Evolutionary conservation across 2,329 filamentous ascomycete species (phyloP), one percentile per base, ranked within the genome.

Genomic region (Aspergillus pseudoviridinutans): DNA sequence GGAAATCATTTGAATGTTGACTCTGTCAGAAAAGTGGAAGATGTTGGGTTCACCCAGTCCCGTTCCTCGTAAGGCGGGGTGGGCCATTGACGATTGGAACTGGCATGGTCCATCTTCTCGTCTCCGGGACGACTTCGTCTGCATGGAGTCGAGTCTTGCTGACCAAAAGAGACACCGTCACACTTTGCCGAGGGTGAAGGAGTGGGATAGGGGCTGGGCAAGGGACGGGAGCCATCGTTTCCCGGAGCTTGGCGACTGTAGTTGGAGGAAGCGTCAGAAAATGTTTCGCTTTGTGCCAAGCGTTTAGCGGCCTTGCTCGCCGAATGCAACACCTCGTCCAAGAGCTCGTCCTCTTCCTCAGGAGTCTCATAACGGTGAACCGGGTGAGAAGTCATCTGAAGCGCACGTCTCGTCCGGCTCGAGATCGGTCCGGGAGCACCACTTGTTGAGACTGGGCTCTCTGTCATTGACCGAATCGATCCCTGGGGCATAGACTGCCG

Each of bases 61-160:
- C 87, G 87, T 67, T 96, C 92, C 69, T 96, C 92, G 66, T 97
- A 96, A 3, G 94, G 93, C 24, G 94, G 94, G 17, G 94, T 97
- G 3, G 92, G 93, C 89, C 92, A 97, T 76, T 96, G 94, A 42
- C 86, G 82, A 55, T 81, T 76, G 24, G 79, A 77, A 55, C 78
- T 70, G 55, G 80, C 76, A 62, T 82, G 74, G 59, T 80, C 76
- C 12, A 75, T 78, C 68, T 79, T 78, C 49, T 84, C 82, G 70
- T 85, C 85, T 68, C 82, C 80, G 55, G 90, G 85, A 64, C 90
- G 83, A 61, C 92, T 75, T 10, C 90, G 89, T 73, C 88, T 90
- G 8, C 88, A 69, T 17, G 75, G 74, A 4, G 76, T 75, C 17
- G 64, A 56, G 5, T 68, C 64, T 27, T 82, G 81, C 27, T 81